These are phyloP conservation scores for Hemisphaericaspora subhashii DNA, from an alignment of 1,139 yeast genomes.

Conservation along the genomic window DNA sequence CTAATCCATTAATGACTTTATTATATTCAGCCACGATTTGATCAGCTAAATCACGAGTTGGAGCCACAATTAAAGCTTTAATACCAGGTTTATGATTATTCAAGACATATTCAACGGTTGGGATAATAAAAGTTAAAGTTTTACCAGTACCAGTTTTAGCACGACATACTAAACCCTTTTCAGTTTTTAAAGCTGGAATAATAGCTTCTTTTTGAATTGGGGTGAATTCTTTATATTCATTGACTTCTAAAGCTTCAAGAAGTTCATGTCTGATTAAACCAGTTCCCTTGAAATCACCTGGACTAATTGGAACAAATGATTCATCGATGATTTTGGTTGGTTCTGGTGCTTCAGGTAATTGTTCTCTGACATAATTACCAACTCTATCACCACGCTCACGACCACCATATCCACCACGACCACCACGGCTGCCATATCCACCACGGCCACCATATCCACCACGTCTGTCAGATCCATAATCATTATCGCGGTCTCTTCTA, in stretches of 20 bases:
- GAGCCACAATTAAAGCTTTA: slow-evolving; percentile 72
- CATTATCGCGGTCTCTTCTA: too few relatives aligned
- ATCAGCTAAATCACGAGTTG: slow-evolving; percentile 89
- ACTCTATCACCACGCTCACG: too few relatives aligned
- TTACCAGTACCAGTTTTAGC: slow-evolving; percentile 98
- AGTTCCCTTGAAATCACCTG: slow-evolving; percentile 15
- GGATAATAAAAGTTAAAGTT: slow-evolving; percentile 84
- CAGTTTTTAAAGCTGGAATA: slow-evolving; percentile 59
- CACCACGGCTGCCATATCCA: too few relatives aligned
- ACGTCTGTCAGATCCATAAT: too few relatives aligned
- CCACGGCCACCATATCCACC: too few relatives aligned
- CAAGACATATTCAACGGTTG: slow-evolving; percentile 54
- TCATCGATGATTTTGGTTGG: too few relatives aligned
- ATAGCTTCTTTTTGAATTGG: slow-evolving; percentile 78
- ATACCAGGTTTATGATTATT: slow-evolving; percentile 31
- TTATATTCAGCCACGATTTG: slow-evolving; percentile 74
- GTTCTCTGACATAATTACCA: too few relatives aligned
- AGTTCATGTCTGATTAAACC: slow-evolving; percentile 17
- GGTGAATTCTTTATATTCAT: slow-evolving; percentile 56
- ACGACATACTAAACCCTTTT: slow-evolving; percentile 71
- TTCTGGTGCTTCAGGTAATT: neutral
- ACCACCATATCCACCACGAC: too few relatives aligned
- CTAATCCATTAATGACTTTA: slow-evolving; percentile 30
- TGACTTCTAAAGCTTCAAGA: slow-evolving; percentile 33
- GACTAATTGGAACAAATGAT: neutral